Conservation (phyloP, 108 stramenopile species). For the Skeletonema tropicum region DNA sequence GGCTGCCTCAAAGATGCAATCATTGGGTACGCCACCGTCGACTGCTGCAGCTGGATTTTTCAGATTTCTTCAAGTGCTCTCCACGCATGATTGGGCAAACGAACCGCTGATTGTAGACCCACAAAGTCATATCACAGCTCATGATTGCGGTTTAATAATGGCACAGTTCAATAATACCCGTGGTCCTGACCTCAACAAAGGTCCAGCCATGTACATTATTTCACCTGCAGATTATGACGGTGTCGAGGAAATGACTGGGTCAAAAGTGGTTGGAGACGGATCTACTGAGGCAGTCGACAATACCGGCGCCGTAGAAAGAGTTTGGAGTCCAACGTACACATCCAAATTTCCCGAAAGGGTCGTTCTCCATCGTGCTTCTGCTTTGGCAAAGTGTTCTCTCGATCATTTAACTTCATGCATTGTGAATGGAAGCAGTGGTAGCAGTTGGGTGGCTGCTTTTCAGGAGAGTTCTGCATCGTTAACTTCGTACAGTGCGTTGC, state of each 20-base stretch:
- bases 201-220: constrained; percentile 85
- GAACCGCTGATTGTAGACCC: constrained; percentile 87
- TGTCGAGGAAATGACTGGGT: constrained; percentile 51
- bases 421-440: constrained; percentile 28
- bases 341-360: constrained; percentile 69
- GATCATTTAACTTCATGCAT: constrained; percentile 58
- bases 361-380: constrained; percentile 59
- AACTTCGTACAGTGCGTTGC: constrained; percentile 75
- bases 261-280: constrained; percentile 39
- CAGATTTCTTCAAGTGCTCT: constrained; percentile 64
- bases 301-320: constrained; percentile 15
- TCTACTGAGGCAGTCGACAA: constrained; percentile 12
- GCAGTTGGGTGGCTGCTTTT: constrained; percentile 68
- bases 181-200: constrained; percentile 55
- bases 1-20: constrained; percentile 9
- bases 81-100: constrained; percentile 80
- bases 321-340: constrained; percentile 64
- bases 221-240: constrained; percentile 65
- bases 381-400: constrained; percentile 74
- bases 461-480: constrained; percentile 70
- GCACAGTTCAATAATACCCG: constrained; percentile 66
- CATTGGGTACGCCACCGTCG: constrained; percentile 52
- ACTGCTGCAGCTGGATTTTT: constrained; percentile 74
- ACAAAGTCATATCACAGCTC: constrained; percentile 64
- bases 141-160: constrained; percentile 60